Base-by-base conservation (phyloP, 352 stramenopile species). In the Paralagenidium karlingii region DNA sequence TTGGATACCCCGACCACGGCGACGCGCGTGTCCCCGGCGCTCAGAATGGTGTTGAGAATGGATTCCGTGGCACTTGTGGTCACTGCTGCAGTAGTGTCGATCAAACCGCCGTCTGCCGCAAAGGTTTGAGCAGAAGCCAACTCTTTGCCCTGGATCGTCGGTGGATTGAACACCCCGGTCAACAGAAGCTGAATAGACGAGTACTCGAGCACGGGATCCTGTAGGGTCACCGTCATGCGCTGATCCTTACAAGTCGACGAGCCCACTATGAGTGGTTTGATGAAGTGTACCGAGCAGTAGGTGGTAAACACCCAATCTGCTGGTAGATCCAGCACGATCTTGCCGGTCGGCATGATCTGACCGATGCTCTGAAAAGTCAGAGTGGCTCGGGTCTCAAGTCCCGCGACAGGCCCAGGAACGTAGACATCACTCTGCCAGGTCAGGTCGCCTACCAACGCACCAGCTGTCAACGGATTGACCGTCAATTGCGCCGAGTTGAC, bases 1-100 rank as follows among this genome's bases (percentile, higher is more conserved):
- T 82, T 84, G 5, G 29, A 24, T 5, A 75, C 53, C 9, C 60
- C 65, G 13, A 62, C 60, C 3, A 84, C 58, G 2, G 70, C 65
- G 2, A 70, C 61, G 10, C 75, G 55, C 24, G 46, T 48, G 30
- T 84, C 63, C 1, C 63, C 65, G 5, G 43, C 22, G 41, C 53
- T 77, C 0, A 29, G 29, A 22, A 82, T 60, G n/a, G 47, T 51
- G 0, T 53, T 55, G 15, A 84, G 45, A 4, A 38, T 55, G 2
- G 62, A 67, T 3, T 44, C 37, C 19, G 82, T 68, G 3, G 55
- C 51, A 5, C 43, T 43, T 3, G 60, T 77, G 3, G 40, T 45
- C 12, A 81, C 45, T 5, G 25, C 43, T 6, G 33, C 42, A 11
- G 43, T 74, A 22, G 53, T 45, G 26, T 80, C 70, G 2, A 82